A percentile compares a stretch with the other conserved stretches of the same genome.
phyloP scores from a whole-genome alignment of 176 grass and related monocot species.

The Carex parvula region DNA sequence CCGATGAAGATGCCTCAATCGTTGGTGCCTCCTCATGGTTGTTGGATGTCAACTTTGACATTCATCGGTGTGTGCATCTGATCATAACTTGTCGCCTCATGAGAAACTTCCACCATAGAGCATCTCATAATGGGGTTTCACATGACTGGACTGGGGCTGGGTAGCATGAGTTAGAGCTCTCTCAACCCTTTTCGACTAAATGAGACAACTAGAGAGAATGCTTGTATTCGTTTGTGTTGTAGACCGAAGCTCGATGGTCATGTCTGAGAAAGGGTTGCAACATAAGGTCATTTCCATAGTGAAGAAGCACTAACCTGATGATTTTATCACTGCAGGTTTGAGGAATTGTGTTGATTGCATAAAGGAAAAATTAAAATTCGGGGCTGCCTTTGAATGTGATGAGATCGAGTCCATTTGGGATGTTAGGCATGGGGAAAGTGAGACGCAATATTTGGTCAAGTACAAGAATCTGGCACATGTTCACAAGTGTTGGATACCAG shows the following conservation, averaged over 20 bases:
- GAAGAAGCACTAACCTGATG: slow-evolving; percentile 36
- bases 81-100: too few relatives aligned
- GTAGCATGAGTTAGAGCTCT: too few relatives aligned
- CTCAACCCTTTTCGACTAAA: neutral
- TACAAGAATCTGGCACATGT: too few relatives aligned
- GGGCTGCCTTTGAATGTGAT: slow-evolving; percentile 43
- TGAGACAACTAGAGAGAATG: neutral
- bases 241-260: neutral
- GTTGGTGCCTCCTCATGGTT: too few relatives aligned
- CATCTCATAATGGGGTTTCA: too few relatives aligned
- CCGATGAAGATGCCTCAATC: too few relatives aligned
- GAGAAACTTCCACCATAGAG: too few relatives aligned
- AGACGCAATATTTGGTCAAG: slow-evolving; percentile 51
- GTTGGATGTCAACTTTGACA: too few relatives aligned
- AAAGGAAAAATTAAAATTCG: slow-evolving; percentile 55
- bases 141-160: too few relatives aligned
- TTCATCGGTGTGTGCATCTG: too few relatives aligned
- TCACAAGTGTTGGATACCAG: too few relatives aligned
- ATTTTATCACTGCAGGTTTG: slow-evolving; percentile 43
- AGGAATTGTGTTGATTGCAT: slow-evolving; percentile 40
- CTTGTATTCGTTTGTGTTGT: neutral
- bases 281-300: slow-evolving; percentile 48
- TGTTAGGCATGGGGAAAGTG: slow-evolving; percentile 55
- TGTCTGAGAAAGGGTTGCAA: slow-evolving; percentile 60
- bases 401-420: slow-evolving; percentile 67